A percentile compares a stretch with the other conserved stretches of the same genome.
These are phyloP conservation scores for Rutstroemia sp. DNA, from an alignment of 2,329 filamentous ascomycete species.

Conservation along the genomic window DNA sequence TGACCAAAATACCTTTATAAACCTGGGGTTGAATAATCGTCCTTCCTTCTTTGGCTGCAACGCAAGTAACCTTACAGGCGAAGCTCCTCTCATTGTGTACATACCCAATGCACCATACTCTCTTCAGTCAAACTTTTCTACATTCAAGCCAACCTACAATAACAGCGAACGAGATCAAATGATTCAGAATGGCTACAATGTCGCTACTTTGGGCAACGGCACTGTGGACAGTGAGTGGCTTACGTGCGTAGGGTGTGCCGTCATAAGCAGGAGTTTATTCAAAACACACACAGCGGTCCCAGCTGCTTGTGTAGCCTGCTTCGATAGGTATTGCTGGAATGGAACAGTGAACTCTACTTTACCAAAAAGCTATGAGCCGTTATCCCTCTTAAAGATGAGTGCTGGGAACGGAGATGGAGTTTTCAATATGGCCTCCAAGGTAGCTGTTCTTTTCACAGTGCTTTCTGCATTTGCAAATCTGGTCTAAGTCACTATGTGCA, in stretches of 20 bases:
- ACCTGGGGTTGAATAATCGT: conserved; percentile 63
- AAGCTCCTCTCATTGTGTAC: conserved; percentile 72
- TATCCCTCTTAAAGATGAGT: neutral
- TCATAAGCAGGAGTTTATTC: conserved; percentile 67
- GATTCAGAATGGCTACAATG: conserved; percentile 79
- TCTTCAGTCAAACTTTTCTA: conserved; percentile 69
- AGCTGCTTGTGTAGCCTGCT: conserved; percentile 66
- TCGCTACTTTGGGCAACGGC: conserved; percentile 77
- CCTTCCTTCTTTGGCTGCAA: conserved; percentile 80
- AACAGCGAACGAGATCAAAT: conserved; percentile 64
- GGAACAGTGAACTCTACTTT: conserved; percentile 37
- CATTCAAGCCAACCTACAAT: conserved; percentile 61
- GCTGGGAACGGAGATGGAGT: too few relatives aligned
- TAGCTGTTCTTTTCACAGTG: too few relatives aligned
- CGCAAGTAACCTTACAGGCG: conserved; percentile 49
- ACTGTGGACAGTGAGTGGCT: conserved; percentile 70
- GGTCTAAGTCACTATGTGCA: too few relatives aligned
- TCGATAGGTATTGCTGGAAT: conserved; percentile 84
- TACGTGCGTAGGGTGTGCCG: conserved; percentile 79
- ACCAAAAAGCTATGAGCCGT: conserved; percentile 17
- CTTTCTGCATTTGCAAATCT: too few relatives aligned
- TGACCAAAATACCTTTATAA: conserved; percentile 69
- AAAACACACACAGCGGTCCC: conserved; percentile 64
- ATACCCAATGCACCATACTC: conserved; percentile 79
- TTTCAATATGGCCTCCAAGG: too few relatives aligned